Conservation (phyloP, 495 filamentous ascomycete genomes). For the Hypoxylon fragiforme region DNA sequence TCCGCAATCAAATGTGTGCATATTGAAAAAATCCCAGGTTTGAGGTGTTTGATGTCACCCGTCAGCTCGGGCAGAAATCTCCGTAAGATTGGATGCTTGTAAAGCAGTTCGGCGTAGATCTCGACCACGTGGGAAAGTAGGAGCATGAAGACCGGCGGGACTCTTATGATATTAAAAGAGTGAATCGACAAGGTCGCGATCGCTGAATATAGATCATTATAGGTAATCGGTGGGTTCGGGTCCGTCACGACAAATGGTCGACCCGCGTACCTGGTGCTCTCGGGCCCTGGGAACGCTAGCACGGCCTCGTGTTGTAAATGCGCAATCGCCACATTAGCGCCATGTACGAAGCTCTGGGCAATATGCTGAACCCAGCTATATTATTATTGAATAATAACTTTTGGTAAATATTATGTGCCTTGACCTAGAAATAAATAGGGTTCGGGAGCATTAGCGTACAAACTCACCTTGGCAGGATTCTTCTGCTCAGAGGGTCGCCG, state of each 20-base stretch:
- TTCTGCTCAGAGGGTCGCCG: conserved; percentile 43
- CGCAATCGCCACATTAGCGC: conserved; percentile 59
- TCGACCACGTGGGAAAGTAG: conserved; percentile 55
- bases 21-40: conserved; percentile 58
- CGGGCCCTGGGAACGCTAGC: conserved; percentile 28
- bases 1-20: conserved; percentile 55
- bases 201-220: conserved; percentile 35
- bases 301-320: conserved; percentile 60
- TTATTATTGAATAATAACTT: background rate
- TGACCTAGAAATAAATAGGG: conserved; percentile 31
- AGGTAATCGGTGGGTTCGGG: conserved; percentile 47
- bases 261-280: conserved; percentile 42
- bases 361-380: conserved; percentile 55
- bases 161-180: conserved; percentile 37
- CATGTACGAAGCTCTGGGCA: conserved; percentile 61
- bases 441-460: background rate
- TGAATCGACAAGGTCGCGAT: conserved; percentile 38
- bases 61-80: conserved; percentile 47
- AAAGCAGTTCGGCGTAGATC: conserved; percentile 50
- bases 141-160: conserved; percentile 50
- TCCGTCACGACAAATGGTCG: conserved; percentile 46
- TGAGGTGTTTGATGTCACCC: conserved; percentile 53
- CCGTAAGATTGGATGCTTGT: conserved; percentile 44
- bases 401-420: background rate
- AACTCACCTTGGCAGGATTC: conserved; percentile 50